These are phyloP conservation scores for Rhodotorula graminis DNA, from an alignment of 768 basidiomycete genomes.

Conservation along the genomic window DNA sequence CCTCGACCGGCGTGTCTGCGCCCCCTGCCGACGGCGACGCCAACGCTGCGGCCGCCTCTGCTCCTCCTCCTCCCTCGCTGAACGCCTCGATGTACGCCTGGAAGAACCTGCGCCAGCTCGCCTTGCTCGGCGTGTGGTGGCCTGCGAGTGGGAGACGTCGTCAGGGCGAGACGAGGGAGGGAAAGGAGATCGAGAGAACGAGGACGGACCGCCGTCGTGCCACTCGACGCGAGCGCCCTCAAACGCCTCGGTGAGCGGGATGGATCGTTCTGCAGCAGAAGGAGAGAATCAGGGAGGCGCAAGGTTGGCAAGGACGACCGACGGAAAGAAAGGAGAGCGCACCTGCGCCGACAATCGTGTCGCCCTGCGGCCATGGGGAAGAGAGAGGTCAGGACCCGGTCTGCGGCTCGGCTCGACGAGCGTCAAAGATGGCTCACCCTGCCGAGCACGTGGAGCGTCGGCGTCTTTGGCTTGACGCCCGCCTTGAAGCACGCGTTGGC, in stretches of 20 bases:
- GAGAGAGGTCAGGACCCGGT: neutral
- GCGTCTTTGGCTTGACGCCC: conserved; percentile 57
- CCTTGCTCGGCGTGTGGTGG: conserved; percentile 76
- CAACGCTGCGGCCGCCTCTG: conserved; percentile 2
- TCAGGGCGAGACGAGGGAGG: neutral
- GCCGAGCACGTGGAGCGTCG: conserved; percentile 74
- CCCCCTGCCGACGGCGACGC: conserved; percentile 21
- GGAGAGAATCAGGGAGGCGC: neutral
- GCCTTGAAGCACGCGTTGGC: conserved; percentile 5
- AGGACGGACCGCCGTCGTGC: conserved; percentile 66
- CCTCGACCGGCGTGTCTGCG: neutral
- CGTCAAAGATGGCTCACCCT: conserved; percentile 34
- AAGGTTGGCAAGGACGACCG: too few relatives aligned
- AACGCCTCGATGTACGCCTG: conserved; percentile 53
- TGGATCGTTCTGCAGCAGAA: conserved; percentile 60
- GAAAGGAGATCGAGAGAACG: neutral
- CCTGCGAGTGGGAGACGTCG: conserved; percentile 51
- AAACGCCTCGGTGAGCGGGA: conserved; percentile 57
- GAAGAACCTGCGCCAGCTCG: conserved; percentile 70
- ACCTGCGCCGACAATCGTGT: conserved; percentile 58
- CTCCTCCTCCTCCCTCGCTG: conserved; percentile 5
- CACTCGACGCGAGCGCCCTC: conserved; percentile 61
- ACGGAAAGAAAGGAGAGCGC: neutral
- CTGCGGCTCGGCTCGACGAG: too few relatives aligned
- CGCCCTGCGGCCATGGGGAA: conserved; percentile 48